phyloP scores from a whole-genome alignment of 352 stramenopile genomes.

The Pythium biforme region DNA sequence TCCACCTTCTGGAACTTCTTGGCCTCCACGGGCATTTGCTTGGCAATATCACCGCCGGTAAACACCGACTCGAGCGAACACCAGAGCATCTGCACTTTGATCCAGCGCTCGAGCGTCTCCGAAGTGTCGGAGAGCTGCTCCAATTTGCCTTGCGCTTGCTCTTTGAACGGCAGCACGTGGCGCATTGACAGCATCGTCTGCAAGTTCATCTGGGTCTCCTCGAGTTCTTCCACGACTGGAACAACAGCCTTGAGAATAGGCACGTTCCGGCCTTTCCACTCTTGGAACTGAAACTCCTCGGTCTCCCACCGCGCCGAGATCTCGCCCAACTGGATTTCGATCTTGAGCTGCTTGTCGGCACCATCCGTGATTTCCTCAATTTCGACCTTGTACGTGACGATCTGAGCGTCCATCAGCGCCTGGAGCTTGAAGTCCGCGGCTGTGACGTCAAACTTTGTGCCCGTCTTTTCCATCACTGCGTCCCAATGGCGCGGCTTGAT shows the following conservation, averaged over 20 bases:
- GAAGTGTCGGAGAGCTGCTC: constrained; percentile 95
- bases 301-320: constrained; percentile 93
- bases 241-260: constrained; percentile 96
- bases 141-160: constrained; percentile 93
- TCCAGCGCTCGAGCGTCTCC: constrained; percentile 97
- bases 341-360: constrained; percentile 98
- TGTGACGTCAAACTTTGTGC: constrained; percentile 92
- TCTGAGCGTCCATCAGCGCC: constrained; percentile 92
- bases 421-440: constrained; percentile 95
- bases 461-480: constrained; percentile 94
- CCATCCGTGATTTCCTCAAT: constrained; percentile 98
- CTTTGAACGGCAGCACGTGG: constrained; percentile 96
- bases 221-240: constrained; percentile 95
- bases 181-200: constrained; percentile 98
- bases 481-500: constrained; percentile 97
- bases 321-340: constrained; percentile 93
- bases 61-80: constrained; percentile 98
- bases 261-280: constrained; percentile 93
- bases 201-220: constrained; percentile 98
- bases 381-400: constrained; percentile 91
- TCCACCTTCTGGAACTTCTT: constrained; percentile 98
- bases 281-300: constrained; percentile 95
- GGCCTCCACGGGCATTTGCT: constrained; percentile 98
- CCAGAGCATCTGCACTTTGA: constrained; percentile 99
- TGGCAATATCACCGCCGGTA: constrained; percentile 97